These are phyloP conservation scores for Musa itinerans DNA, from an alignment of 176 grass and related monocot species.

Conservation along the genomic window DNA sequence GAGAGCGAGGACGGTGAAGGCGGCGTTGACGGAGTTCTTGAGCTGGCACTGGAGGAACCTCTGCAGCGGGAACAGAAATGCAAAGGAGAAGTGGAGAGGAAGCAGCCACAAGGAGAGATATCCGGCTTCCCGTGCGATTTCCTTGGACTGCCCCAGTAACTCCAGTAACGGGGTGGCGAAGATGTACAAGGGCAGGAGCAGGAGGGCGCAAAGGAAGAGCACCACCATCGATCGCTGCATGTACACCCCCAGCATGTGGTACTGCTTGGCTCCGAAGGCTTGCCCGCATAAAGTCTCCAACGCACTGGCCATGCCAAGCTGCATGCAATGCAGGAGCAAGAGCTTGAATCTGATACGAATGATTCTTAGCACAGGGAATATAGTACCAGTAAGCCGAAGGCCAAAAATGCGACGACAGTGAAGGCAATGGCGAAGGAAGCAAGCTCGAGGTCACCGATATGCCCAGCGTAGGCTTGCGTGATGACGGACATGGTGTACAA, in stretches of 20 bases:
- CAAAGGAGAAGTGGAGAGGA: conserved; percentile 46
- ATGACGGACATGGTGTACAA: conserved; percentile 37
- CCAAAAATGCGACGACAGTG: conserved; percentile 43
- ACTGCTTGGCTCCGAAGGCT: conserved; percentile 59
- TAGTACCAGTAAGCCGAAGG: conserved; percentile 52
- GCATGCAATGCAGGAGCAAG: background rate
- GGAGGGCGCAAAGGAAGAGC: conserved; percentile 40
- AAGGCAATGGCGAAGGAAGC: conserved; percentile 50
- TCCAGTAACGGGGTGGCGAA: conserved; percentile 56
- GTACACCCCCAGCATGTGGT: conserved; percentile 52
- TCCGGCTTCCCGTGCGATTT: conserved; percentile 56
- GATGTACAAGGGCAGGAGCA: conserved; percentile 37
- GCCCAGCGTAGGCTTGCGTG: conserved; percentile 32
- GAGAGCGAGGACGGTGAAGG: background rate
- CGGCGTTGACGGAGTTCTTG: background rate
- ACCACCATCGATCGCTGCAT: conserved; percentile 66
- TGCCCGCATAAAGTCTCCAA: conserved; percentile 55
- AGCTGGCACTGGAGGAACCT: conserved; percentile 40
- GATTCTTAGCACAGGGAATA: no score
- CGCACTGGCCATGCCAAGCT: conserved; percentile 28
- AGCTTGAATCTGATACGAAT: no score
- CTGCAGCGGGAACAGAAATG: background rate
- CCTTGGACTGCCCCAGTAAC: conserved; percentile 49
- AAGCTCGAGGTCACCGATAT: conserved; percentile 40
- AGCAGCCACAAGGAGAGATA: conserved; percentile 68